These are phyloP conservation scores for Helicostylum pulchrum DNA, from an alignment of 192 early-diverging fungal species.

Conservation along the genomic window DNA sequence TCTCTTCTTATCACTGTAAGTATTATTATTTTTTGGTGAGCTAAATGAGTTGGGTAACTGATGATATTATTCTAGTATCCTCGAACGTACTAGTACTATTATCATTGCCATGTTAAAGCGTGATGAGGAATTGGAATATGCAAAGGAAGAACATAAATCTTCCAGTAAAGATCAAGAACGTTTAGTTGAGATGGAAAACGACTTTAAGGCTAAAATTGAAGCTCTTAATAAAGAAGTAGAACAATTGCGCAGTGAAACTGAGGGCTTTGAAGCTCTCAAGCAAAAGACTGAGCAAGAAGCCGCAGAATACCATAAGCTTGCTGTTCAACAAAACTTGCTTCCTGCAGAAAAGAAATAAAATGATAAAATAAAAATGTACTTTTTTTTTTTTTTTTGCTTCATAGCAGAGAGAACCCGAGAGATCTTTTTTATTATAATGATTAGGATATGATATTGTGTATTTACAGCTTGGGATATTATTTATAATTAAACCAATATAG, in stretches of 20 bases:
- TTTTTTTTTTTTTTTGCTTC: neutral
- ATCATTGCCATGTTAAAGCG: constrained; percentile 46
- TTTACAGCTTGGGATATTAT: neutral
- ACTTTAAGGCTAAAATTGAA: constrained; percentile 15
- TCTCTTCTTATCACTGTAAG: constrained; percentile 55
- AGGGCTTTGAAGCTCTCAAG: constrained; percentile 30
- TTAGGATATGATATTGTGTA: neutral
- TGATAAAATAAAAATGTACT: neutral
- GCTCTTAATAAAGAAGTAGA: constrained; percentile 20
- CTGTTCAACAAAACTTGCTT: constrained; percentile 1
- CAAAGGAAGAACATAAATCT: constrained; percentile 14
- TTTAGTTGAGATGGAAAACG: constrained; percentile 18
- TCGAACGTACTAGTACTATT: constrained; percentile 54
- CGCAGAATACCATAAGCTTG: constrained; percentile 26
- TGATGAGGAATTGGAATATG: constrained; percentile 39
- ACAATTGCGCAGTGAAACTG: constrained; percentile 20
- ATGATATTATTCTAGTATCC: constrained; percentile 32
- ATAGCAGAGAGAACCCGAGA: too few relatives aligned
- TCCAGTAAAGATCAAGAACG: constrained; percentile 18
- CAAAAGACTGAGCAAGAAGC: constrained; percentile 24
- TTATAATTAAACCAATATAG: constrained; percentile 29
- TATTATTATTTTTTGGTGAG: neutral
- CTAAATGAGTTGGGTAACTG: neutral
- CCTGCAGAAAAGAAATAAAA: too few relatives aligned
- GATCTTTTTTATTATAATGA: too few relatives aligned